Base-by-base conservation (phyloP, 2,329 filamentous ascomycete species). In the Bipolaris gigantea region DNA sequence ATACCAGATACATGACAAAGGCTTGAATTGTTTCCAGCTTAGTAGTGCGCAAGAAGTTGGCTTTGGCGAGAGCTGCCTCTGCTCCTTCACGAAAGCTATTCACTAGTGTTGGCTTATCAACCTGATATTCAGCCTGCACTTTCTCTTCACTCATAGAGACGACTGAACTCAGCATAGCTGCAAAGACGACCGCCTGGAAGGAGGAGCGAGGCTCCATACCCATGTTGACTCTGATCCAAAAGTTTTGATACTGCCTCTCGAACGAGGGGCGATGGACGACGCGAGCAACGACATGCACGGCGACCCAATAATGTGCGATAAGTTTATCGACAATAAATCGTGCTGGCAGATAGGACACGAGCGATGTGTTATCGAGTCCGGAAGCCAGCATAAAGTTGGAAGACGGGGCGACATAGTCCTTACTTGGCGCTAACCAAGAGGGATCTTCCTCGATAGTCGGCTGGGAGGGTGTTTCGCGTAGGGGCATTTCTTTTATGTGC, bases 21-120 rank as follows among this genome's bases (percentile, higher is more conserved):
- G 87, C 88, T 68, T 92, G 89, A 63, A 92, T 77, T 0, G 86
- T 89, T 70, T 90, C 87, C n/a, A 90, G 75, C 60, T 85, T 87
- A 0, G 84, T 89, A 0, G 88, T 90, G 33, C 86, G 79, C 33
- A 92, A 73, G 53, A 91, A 89, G 66, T 89, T 87, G 4, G 89
- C 87, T 66, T 85, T 85, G 35, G 82, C 81, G 32, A 92, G 75
- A 3, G 87, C 84, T 23, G 82, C 80, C 73, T 92, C 89, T 6
- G 86, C 84, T 1, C 83, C 87, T 43, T 85, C 76, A 52, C 58
- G 59, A 48, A 70, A 67, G 43, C 82, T 85, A 19, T 85, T 80
- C 4, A 89, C 78, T 50, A 89, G 77, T 5, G 78, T 78, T 23
- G 75, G 72, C 64, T 86, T 87, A 2, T 82, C 71, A 23, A 82